Evolutionary conservation across 495 filamentous ascomycete species (phyloP), one percentile per base, ranked within the genome.

Genomic region (Hyaloscypha finlandica): DNA sequence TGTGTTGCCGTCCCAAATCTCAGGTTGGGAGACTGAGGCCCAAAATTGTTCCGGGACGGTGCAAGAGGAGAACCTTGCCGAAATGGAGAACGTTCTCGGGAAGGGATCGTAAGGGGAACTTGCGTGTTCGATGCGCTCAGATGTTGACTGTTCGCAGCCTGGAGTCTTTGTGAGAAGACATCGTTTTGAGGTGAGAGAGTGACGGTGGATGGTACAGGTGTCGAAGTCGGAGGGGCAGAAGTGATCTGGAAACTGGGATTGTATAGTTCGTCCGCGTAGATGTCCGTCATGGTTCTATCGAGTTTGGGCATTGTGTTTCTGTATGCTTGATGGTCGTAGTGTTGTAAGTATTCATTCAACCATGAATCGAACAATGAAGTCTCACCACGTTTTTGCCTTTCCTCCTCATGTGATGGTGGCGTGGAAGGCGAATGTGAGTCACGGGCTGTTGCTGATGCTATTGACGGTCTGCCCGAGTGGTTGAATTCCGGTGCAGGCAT

Each of bases 231-330:
- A n/a, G 80, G 63, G 33, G 86, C 78, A 39, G 86, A 80, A 69
- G 85, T 84, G 75, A 85, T 79, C 64, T 80, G 77, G 66, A 84
- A 81, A 69, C 78, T 81, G 8, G 91, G 88, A 68, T 88, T 92
- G 84, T 89, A 97, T 1, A 97, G 85, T 72, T 95, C 92, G 75
- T 97, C 94, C 72, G 87, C 82, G 71, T 90, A 93, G 33, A 91
- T 84, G 73, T 97, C 93, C 9, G 92, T 93, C 75, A 93, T 90
- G 8, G 93, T 96, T 58, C 93, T 85, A 61, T 91, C 88, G 67
- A 97, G 83, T 76, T 95, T 96, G 6, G 93, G 91, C 45, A 92
- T 81, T 51, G 79, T 78, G 35, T 81, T 83, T 79, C 84, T 78
- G 73, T 81, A 80, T 73, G 71, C 82, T 83, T 78, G 67, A 77